Evolutionary conservation across 2,329 filamentous ascomycete genomes (phyloP).

Genomic region (Aspergillus phoenicis): DNA sequence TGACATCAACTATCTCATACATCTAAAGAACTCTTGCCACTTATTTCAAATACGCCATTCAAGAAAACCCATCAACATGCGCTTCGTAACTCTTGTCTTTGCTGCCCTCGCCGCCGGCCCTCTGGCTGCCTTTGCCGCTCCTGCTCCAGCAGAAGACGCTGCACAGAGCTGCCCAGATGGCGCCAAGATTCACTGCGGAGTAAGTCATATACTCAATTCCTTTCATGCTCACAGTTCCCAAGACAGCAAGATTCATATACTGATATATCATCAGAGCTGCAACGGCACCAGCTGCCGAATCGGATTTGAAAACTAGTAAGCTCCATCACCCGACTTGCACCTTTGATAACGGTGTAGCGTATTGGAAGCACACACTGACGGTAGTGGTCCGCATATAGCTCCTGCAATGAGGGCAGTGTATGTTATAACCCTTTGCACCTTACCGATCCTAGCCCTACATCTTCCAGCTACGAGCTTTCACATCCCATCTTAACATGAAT

Average conservation of each 20-base stretch:
- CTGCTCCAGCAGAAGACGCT: background rate
- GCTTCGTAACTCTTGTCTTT: background rate
- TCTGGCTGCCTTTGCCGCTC: background rate
- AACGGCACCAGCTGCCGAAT: background rate
- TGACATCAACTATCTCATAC: background rate
- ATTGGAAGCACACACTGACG: background rate
- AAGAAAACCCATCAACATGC: background rate
- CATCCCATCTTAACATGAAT: no score
- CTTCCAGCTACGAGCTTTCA: no score
- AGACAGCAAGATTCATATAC: background rate
- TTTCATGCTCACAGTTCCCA: no score
- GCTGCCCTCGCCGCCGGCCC: background rate
- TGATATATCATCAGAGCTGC: background rate
- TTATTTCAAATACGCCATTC: background rate
- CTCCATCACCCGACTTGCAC: background rate
- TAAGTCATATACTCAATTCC: background rate
- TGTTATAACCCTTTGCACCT: background rate
- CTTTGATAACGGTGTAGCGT: no score
- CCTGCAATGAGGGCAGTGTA: background rate
- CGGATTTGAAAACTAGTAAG: background rate
- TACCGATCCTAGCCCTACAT: no score
- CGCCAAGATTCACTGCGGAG: background rate
- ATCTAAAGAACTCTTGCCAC: background rate
- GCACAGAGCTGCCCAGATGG: background rate
- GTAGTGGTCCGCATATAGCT: background rate